A percentile compares a stretch with the other conserved stretches of the same genome.
Conservation (phyloP, 2,329 filamentous ascomycete genomes). For the Mollisiaceae sp. region DNA sequence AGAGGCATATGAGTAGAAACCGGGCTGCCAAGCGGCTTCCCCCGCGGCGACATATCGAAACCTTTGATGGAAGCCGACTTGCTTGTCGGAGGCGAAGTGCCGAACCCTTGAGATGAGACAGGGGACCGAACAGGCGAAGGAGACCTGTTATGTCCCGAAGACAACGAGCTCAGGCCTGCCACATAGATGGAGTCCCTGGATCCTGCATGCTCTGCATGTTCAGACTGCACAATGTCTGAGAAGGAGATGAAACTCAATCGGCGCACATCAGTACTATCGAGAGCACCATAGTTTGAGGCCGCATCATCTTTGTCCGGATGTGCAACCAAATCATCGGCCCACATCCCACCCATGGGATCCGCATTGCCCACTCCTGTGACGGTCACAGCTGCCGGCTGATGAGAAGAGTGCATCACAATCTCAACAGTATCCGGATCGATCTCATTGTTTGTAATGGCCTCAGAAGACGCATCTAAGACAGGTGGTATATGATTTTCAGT, state of each 20-base stretch:
- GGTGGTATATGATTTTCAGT: constrained; percentile 94
- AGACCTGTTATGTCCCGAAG: constrained; percentile 66
- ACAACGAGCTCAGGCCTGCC: constrained; percentile 67
- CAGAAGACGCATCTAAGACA: constrained; percentile 87
- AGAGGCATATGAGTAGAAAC: constrained; percentile 58
- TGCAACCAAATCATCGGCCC: constrained; percentile 53
- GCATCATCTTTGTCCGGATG: constrained; percentile 62
- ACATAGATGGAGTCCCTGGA: constrained; percentile 74
- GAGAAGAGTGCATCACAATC: constrained; percentile 85
- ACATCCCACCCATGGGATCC: constrained; percentile 42
- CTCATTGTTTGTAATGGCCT: constrained; percentile 86
- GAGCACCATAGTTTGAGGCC: constrained; percentile 75
- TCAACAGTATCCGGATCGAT: constrained; percentile 89
- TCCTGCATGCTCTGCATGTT: constrained; percentile 68
- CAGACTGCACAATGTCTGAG: constrained; percentile 89
- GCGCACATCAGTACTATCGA: constrained; percentile 79
- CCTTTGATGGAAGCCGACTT: constrained; percentile 76
- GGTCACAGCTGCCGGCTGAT: constrained; percentile 76
- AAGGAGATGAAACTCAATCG: constrained; percentile 95
- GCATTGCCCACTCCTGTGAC: constrained; percentile 59
- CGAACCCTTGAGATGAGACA: constrained; percentile 71
- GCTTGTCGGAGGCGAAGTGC: constrained; percentile 77
- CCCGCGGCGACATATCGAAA: constrained; percentile 69
- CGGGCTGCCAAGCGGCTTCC: constrained; percentile 66
- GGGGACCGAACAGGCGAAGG: constrained; percentile 83